Evolutionary conservation across 2,329 filamentous ascomycete species (phyloP).

Genomic region (Fusarium verticillioides): DNA sequence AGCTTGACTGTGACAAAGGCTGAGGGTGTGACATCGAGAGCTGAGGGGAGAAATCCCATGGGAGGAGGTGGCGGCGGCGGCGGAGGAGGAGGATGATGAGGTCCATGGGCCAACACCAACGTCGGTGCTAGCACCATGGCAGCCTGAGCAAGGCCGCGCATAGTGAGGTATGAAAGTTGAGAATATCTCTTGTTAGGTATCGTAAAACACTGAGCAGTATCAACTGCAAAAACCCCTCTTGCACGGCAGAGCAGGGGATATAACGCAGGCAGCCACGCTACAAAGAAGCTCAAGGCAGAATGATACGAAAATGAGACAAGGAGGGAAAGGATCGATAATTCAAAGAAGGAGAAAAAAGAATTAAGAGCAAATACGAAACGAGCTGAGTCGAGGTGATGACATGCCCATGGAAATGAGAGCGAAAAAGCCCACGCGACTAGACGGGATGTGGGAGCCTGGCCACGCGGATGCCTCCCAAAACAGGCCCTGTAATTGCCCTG

Average conservation of each 20-base stretch:
- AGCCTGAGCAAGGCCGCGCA: slow-evolving; percentile 47
- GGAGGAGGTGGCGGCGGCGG: slow-evolving; percentile 26
- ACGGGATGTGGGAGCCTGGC: slow-evolving; percentile 33
- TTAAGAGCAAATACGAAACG: not conserved
- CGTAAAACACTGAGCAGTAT: not conserved
- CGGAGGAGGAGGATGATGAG: slow-evolving; percentile 21
- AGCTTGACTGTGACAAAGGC: slow-evolving; percentile 38
- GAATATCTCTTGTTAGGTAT: not conserved
- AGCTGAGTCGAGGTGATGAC: slow-evolving; percentile 3
- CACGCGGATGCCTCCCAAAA: slow-evolving; percentile 28
- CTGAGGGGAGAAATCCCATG: slow-evolving; percentile 29
- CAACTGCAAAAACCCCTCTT: slow-evolving; percentile 9
- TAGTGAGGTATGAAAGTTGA: slow-evolving; percentile 23
- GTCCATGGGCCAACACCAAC: slow-evolving; percentile 38
- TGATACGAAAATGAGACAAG: slow-evolving; percentile 20
- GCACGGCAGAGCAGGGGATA: slow-evolving; percentile 1
- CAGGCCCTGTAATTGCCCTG: slow-evolving; percentile 13
- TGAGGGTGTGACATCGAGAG: slow-evolving; percentile 33
- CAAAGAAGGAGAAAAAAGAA: slow-evolving; percentile 11
- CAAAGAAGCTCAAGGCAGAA: slow-evolving; percentile 21
- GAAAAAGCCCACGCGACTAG: slow-evolving; percentile 22
- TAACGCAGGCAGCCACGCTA: slow-evolving; percentile 12
- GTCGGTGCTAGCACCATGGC: slow-evolving; percentile 43
- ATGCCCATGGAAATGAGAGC: slow-evolving; percentile 15
- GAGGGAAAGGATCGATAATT: not conserved